Percentiles rank a stretch among this genome's conserved stretches.
Conservation (phyloP, 208 protist genomes). For the Leptomonas seymouri region DNA sequence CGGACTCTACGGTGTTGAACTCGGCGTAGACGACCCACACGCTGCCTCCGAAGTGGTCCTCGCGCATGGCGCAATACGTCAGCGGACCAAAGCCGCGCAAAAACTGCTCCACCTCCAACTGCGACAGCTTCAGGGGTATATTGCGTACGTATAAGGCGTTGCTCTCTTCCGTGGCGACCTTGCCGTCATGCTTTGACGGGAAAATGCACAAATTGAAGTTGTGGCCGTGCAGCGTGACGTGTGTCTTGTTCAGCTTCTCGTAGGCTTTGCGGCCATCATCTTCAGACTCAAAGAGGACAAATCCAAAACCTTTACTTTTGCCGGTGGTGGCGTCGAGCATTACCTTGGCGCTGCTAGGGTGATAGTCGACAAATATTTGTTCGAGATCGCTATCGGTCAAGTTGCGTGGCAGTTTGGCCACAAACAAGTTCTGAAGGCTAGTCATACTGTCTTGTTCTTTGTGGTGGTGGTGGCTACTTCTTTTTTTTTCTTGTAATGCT, state of each 20-base stretch:
- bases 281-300: constrained; percentile 94
- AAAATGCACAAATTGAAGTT: constrained; percentile 83
- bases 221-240: constrained; percentile 60
- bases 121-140: constrained; percentile 61
- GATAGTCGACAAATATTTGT: constrained; percentile 77
- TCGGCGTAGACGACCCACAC: constrained; percentile 90
- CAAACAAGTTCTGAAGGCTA: constrained; percentile 96
- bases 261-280: constrained; percentile 86
- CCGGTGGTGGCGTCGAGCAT: constrained; percentile 90
- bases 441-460: constrained; percentile 57
- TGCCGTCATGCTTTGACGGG: constrained; percentile 85
- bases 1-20: constrained; percentile 68
- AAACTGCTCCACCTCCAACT: constrained; percentile 71
- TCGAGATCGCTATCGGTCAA: constrained; percentile 82
- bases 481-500: no score
- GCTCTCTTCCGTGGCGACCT: constrained; percentile 56
- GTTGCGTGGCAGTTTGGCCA: constrained; percentile 94
- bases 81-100: constrained; percentile 68
- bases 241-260: constrained; percentile 70
- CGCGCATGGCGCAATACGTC: constrained; percentile 88
- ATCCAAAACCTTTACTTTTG: constrained; percentile 95
- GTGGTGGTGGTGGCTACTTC: no score
- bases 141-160: constrained; percentile 85
- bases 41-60: constrained; percentile 77
- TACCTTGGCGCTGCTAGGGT: constrained; percentile 90